phyloP scores from a whole-genome alignment of 208 protist genomes.

The Leishmania arabica region DNA sequence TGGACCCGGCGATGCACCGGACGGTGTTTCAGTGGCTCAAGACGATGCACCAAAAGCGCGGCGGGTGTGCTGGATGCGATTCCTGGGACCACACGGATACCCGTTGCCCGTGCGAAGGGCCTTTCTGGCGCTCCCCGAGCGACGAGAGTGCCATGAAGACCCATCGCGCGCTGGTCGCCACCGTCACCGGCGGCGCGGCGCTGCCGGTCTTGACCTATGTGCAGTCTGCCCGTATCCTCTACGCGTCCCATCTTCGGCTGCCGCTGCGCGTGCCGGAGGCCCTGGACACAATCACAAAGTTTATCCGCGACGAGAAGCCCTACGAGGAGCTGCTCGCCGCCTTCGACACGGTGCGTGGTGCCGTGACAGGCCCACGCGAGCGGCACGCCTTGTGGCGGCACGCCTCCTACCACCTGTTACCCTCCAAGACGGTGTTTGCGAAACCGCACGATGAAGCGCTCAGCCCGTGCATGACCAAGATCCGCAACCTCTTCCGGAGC shows the following conservation, averaged over 20 bases:
- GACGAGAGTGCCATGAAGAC: slow-evolving; percentile 33
- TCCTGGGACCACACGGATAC: slow-evolving; percentile 71
- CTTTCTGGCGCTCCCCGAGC: slow-evolving; percentile 55
- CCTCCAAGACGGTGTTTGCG: slow-evolving; percentile 79
- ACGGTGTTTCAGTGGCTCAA: slow-evolving; percentile 60
- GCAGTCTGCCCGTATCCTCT: slow-evolving; percentile 71
- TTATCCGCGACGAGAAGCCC: slow-evolving; percentile 66
- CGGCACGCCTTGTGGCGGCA: slow-evolving; percentile 87
- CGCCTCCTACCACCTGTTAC: slow-evolving; percentile 75
- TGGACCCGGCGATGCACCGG: slow-evolving; percentile 81
- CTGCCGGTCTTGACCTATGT: slow-evolving; percentile 45
- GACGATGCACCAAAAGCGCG: slow-evolving; percentile 48
- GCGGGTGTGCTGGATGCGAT: slow-evolving; percentile 79
- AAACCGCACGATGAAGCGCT: slow-evolving; percentile 72
- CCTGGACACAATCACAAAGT: slow-evolving; percentile 58
- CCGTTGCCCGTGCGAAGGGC: slow-evolving; percentile 73
- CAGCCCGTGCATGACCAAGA: slow-evolving; percentile 67
- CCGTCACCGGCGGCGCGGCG: slow-evolving; percentile 20
- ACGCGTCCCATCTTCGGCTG: slow-evolving; percentile 52
- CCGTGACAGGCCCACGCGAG: slow-evolving; percentile 72
- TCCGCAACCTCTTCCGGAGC: slow-evolving; percentile 43
- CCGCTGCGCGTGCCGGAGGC: slow-evolving; percentile 54
- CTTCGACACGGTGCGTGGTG: slow-evolving; percentile 81
- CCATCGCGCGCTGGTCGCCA: slow-evolving; percentile 15
- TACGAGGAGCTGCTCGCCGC: slow-evolving; percentile 83